Percentiles rank a stretch among this genome's conserved stretches.
Evolutionary conservation across 2,329 filamentous ascomycete species (phyloP).

Genomic region (Colletotrichum sp.): DNA sequence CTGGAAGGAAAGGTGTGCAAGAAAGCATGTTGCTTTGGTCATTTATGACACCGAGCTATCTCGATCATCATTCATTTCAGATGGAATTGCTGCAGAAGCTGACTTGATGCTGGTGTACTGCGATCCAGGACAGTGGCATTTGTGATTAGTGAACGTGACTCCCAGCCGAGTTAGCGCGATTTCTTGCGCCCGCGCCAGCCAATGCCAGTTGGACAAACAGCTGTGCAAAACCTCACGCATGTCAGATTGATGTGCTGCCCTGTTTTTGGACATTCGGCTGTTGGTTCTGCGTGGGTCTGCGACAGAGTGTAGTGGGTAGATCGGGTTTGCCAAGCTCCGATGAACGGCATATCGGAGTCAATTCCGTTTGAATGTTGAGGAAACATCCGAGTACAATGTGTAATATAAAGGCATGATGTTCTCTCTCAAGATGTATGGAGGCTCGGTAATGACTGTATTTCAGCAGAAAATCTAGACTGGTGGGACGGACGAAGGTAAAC

Average conservation of each 20-base stretch:
- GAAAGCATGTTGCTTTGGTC: background rate
- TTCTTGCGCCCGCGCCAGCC: background rate
- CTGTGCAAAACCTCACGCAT: background rate
- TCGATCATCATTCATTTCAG: background rate
- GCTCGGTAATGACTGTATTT: background rate
- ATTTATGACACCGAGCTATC: background rate
- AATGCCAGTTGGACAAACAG: background rate
- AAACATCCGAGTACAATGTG: rapidly evolving
- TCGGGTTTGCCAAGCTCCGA: background rate
- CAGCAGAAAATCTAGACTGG: background rate
- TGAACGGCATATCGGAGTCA: background rate
- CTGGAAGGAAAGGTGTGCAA: background rate
- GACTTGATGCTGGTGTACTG: background rate
- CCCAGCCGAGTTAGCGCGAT: background rate
- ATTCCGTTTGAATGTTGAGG: background rate
- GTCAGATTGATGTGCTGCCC: background rate
- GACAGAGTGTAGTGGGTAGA: background rate
- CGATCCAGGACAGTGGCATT: background rate
- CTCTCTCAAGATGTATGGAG: rapidly evolving
- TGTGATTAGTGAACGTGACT: background rate
- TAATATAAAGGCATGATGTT: background rate
- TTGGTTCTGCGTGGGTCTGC: background rate
- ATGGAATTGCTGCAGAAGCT: background rate
- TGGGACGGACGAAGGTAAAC: no score
- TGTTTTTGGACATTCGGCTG: background rate